A percentile compares a stretch with the other conserved stretches of the same genome.
Evolutionary conservation across 2,329 filamentous ascomycete species (phyloP).

Genomic region (Magnaporthiopsis incrustans): DNA sequence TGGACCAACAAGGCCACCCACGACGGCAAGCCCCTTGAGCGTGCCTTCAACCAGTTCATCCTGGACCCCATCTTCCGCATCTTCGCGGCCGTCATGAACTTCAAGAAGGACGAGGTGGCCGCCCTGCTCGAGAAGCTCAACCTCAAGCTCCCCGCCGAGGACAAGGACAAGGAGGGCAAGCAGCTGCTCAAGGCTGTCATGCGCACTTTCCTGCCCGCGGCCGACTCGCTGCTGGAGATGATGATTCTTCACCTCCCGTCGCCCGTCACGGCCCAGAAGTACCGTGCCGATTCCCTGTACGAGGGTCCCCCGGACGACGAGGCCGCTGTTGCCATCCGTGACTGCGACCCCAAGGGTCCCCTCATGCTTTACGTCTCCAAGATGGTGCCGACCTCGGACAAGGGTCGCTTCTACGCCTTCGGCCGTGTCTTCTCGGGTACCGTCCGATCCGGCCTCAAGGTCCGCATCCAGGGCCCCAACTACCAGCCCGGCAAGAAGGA

Average conservation of each 20-base stretch:
- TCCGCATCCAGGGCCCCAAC: slow-evolving; percentile 99
- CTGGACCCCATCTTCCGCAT: slow-evolving; percentile 99
- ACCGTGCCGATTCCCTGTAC: slow-evolving; percentile 98
- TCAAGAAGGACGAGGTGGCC: slow-evolving; percentile 88
- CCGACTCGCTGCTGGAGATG: slow-evolving; percentile 98
- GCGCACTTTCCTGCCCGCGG: slow-evolving; percentile 97
- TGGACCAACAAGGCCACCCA: slow-evolving; percentile 83
- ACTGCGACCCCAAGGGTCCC: slow-evolving; percentile 95
- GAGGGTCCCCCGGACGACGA: slow-evolving; percentile 93
- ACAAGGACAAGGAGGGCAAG: slow-evolving; percentile 95
- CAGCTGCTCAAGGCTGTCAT: slow-evolving; percentile 95
- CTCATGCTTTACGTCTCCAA: slow-evolving; percentile 99
- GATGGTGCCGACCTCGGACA: slow-evolving; percentile 99
- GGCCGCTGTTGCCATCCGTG: slow-evolving; percentile 90
- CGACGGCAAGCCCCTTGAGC: slow-evolving; percentile 86
- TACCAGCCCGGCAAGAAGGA: slow-evolving; percentile 98
- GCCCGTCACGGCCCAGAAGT: slow-evolving; percentile 89
- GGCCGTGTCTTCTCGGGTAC: slow-evolving; percentile 99
- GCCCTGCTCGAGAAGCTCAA: slow-evolving; percentile 85
- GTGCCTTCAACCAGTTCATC: slow-evolving; percentile 99
- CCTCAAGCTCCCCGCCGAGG: slow-evolving; percentile 80
- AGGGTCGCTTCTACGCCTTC: slow-evolving; percentile 99
- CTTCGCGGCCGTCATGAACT: slow-evolving; percentile 94
- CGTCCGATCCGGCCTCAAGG: slow-evolving; percentile 95
- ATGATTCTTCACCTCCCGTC: slow-evolving; percentile 99